Conservation (phyloP, 2,329 filamentous ascomycete species). For the Alternaria sp. region DNA sequence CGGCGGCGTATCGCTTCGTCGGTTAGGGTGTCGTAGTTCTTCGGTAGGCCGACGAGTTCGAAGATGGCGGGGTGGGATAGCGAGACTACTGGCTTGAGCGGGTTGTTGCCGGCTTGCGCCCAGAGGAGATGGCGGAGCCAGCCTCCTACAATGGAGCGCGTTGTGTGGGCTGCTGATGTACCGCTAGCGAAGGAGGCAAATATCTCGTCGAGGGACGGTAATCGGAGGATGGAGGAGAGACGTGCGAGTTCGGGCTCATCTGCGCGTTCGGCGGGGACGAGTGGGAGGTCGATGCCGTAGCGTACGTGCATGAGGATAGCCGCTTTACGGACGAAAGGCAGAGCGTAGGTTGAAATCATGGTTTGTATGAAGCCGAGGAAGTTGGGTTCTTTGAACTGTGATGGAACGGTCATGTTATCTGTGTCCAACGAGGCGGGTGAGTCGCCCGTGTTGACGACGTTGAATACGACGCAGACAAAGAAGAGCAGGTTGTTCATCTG, state of each 20-base stretch:
- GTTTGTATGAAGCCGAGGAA: constrained; percentile 47
- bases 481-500: constrained; percentile 39
- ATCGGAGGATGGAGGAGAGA: constrained; percentile 73
- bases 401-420: constrained; percentile 31
- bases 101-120: constrained; percentile 48
- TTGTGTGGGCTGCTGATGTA: constrained; percentile 38
- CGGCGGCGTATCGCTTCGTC: constrained; percentile 84
- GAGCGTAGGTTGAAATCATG: constrained; percentile 76
- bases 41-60: constrained; percentile 89
- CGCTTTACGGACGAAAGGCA: constrained; percentile 88
- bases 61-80: constrained; percentile 88
- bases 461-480: constrained; percentile 43
- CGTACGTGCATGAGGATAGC: constrained; percentile 84
- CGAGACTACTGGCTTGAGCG: constrained; percentile 52
- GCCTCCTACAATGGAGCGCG: constrained; percentile 62
- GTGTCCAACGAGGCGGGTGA: constrained; percentile 32
- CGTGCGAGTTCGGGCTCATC: constrained; percentile 81
- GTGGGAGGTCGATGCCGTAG: constrained; percentile 86
- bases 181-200: constrained; percentile 63
- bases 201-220: constrained; percentile 82
- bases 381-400: constrained; percentile 34
- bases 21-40: constrained; percentile 89
- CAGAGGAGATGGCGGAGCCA: constrained; percentile 74
- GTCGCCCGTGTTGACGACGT: constrained; percentile 32
- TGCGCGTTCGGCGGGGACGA: constrained; percentile 59